Conservation (phyloP, 257 asterid genomes). For the Lantana camara region DNA sequence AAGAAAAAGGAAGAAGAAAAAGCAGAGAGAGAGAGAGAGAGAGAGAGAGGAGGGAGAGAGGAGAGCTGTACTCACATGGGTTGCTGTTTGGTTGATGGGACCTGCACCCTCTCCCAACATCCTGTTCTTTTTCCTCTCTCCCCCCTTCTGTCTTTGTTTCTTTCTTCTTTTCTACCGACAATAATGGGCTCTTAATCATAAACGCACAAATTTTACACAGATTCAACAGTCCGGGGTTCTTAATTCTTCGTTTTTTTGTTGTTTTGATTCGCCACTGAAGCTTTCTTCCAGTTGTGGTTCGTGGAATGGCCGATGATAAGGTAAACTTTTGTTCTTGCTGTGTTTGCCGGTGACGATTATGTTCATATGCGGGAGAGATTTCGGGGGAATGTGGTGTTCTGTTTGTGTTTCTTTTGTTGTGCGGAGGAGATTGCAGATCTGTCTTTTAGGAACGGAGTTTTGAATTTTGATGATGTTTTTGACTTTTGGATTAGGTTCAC, state of each 20-base stretch:
- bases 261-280: slow-evolving; percentile 8
- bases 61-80: slow-evolving; percentile 69
- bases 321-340: slow-evolving; percentile 16
- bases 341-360: too few relatives aligned
- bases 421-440: slow-evolving; percentile 12
- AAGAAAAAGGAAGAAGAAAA: background rate
- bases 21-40: slow-evolving; percentile 13
- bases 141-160: slow-evolving; percentile 20
- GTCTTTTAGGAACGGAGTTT: background rate
- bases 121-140: slow-evolving; percentile 31
- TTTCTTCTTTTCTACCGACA: slow-evolving; percentile 52
- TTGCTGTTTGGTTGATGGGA: slow-evolving; percentile 41
- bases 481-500: background rate
- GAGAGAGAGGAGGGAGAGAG: background rate
- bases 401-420: background rate
- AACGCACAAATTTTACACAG: slow-evolving; percentile 12
- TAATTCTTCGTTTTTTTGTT: slow-evolving; percentile 19
- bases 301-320: slow-evolving; percentile 41
- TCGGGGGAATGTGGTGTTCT: background rate
- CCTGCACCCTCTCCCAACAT: slow-evolving; percentile 23
- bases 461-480: background rate
- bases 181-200: slow-evolving; percentile 45
- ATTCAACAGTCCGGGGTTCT: background rate
- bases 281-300: slow-evolving; percentile 3
- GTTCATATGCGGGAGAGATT: slow-evolving; percentile 11